Base-by-base conservation (phyloP, 192 early-diverging fungal genomes). In the Kappamyces sp. region DNA sequence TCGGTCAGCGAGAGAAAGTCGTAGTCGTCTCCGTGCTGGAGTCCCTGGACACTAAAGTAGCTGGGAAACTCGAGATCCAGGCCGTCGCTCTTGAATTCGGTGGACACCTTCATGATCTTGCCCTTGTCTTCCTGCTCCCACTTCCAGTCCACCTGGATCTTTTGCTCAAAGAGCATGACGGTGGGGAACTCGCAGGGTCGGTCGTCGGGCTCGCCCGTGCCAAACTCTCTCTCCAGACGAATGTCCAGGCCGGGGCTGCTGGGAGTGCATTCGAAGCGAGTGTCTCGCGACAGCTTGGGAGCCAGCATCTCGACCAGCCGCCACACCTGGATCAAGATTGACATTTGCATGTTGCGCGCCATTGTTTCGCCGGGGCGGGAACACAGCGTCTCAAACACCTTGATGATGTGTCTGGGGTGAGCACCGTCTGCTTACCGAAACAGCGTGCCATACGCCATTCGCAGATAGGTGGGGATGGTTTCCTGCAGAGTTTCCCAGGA, bases 321-420 rank as follows among this genome's bases (percentile, higher is more conserved):
- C 51, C 51, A 53, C 15, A 38, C 40, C 35, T 53, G 51, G 35
- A 9, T 34, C 22, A 53, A 34, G 30, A 53, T 14, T 34, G 30
- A 14, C 7, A 14, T 9, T 53, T 53, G 51, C 30, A 53, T 38
- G 4, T 53, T 11, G 0, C n/a, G 14, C 35, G 35, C 51, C 51
- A 53, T 53, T 7, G 22, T 34, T 9, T 14, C n/a, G 11, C 22
- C 11, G 9, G 51, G 51, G 11, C 51, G 35, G 8, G 14, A n/a
- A n/a, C 51, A 53, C 22, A 53, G 35, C 3, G 51, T 53, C 40
- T 53, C 51, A 53, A 14, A 53, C 4, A 38, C 40, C 11, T 29
- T 9, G 15, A 53, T 22, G 31, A 29, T 53, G 30, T 53, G 51
- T 9, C 51, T 29, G n/a, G n/a, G n/a, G n/a, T n/a, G n/a, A n/a